These are phyloP conservation scores for Tephrocybe rancida DNA, from an alignment of 768 basidiomycete genomes.

Conservation along the genomic window DNA sequence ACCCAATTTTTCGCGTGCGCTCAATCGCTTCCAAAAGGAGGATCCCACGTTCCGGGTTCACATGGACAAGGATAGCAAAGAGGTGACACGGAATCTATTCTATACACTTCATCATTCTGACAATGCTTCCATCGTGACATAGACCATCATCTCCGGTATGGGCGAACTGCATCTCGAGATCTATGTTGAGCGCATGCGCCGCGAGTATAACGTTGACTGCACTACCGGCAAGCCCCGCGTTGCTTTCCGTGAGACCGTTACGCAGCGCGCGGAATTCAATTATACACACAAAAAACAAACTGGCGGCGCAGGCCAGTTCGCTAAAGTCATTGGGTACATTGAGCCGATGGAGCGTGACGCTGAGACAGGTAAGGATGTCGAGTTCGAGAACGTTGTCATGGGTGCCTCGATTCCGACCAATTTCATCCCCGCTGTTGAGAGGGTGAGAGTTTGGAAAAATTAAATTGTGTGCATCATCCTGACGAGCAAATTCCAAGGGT, in stretches of 20 bases:
- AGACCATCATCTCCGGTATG: slow-evolving; percentile 99
- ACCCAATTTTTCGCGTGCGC: slow-evolving; percentile 94
- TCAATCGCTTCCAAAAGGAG: slow-evolving; percentile 98
- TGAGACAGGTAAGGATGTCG: slow-evolving; percentile 81
- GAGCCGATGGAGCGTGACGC: slow-evolving; percentile 80
- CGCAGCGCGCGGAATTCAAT: slow-evolving; percentile 76
- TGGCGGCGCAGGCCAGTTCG: slow-evolving; percentile 97
- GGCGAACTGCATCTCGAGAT: slow-evolving; percentile 98
- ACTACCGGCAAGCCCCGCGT: slow-evolving; percentile 95
- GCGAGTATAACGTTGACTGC: slow-evolving; percentile 95
- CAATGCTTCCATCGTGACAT: neutral
- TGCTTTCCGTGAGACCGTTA: slow-evolving; percentile 95
- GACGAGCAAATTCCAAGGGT: slow-evolving; percentile 52
- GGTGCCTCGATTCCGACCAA: slow-evolving; percentile 90
- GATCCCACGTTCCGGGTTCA: slow-evolving; percentile 99
- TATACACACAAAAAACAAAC: slow-evolving; percentile 99
- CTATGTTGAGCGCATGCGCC: slow-evolving; percentile 98
- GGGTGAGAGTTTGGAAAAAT: slow-evolving; percentile 46
- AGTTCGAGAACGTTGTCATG: slow-evolving; percentile 87
- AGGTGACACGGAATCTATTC: slow-evolving; percentile 50
- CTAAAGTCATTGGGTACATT: slow-evolving; percentile 86
- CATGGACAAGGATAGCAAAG: slow-evolving; percentile 91
- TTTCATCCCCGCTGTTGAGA: slow-evolving; percentile 94
- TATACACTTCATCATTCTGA: neutral
- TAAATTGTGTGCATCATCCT: neutral